Conservation (phyloP, 2,329 filamentous ascomycete species). For the Talaromyces funiculosus region DNA sequence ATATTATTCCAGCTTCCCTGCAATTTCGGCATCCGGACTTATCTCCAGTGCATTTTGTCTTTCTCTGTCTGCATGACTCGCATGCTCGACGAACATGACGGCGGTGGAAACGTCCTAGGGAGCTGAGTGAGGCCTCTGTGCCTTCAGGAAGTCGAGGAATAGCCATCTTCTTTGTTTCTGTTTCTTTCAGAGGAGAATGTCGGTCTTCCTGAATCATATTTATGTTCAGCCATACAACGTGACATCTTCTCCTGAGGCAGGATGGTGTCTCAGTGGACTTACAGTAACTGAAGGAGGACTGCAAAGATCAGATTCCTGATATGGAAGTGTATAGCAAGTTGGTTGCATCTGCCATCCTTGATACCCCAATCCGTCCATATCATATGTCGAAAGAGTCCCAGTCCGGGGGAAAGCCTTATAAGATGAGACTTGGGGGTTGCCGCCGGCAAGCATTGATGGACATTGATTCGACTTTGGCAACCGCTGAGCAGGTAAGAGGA, state of each 20-base stretch:
- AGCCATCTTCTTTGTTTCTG: constrained; percentile 30
- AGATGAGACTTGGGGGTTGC: constrained; percentile 2
- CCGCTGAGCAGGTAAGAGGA: not conserved
- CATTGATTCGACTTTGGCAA: constrained; percentile 3
- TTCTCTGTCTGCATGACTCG: constrained; percentile 42
- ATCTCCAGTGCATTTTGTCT: constrained; percentile 44
- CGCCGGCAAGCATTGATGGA: constrained; percentile 7
- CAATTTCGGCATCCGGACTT: constrained; percentile 41
- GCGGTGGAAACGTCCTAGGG: constrained; percentile 32
- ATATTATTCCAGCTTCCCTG: constrained; percentile 38
- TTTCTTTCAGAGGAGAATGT: constrained; percentile 20
- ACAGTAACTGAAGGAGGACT: constrained; percentile 26
- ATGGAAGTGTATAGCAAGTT: constrained; percentile 27
- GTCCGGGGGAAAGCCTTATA: not conserved
- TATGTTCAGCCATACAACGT: not conserved
- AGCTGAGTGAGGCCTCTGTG: constrained; percentile 28
- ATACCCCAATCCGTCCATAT: constrained; percentile 26
- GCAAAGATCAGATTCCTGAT: constrained; percentile 27
- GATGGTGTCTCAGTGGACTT: constrained; percentile 10
- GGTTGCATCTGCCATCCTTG: constrained; percentile 28
- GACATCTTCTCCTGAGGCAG: not conserved
- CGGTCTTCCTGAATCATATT: constrained; percentile 21
- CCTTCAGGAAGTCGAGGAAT: constrained; percentile 33
- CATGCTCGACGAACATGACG: constrained; percentile 38
- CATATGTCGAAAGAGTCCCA: constrained; percentile 12